Percentiles rank a stretch among this genome's conserved stretches.
phyloP scores from a whole-genome alignment of 106 monocot species.

The Allium sativum region DNA sequence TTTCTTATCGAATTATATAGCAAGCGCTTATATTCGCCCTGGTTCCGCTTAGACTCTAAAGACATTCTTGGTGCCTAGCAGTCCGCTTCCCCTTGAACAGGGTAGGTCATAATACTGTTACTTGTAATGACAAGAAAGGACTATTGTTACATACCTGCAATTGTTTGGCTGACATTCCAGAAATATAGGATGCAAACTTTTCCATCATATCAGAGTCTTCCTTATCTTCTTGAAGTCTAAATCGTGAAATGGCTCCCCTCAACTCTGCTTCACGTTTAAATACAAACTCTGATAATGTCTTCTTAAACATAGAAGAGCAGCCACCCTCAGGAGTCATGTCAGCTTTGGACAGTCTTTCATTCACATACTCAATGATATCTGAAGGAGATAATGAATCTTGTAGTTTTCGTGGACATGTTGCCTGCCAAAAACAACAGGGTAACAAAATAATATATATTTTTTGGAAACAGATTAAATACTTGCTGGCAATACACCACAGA shows the following conservation, averaged over 20 bases:
- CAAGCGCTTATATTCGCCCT: too few species aligned
- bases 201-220: constrained; percentile 29
- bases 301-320: constrained; percentile 57
- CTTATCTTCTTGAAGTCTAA: constrained; percentile 39
- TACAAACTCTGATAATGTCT: constrained; percentile 43
- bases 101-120: too few species aligned
- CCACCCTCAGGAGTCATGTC: constrained; percentile 53
- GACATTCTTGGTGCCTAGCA: too few species aligned
- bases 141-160: constrained; percentile 44
- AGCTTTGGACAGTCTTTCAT: constrained; percentile 38
- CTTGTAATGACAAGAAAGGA: neutral
- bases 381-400: constrained; percentile 37
- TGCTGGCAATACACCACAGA: neutral
- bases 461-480: neutral
- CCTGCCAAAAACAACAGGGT: constrained; percentile 24
- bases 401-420: constrained; percentile 61
- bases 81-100: too few species aligned
- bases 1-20: too few species aligned
- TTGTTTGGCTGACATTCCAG: constrained; percentile 76
- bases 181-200: constrained; percentile 45
- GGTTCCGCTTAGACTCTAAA: too few species aligned
- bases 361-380: constrained; percentile 34
- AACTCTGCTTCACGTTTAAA: constrained; percentile 22
- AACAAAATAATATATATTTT: too few species aligned
- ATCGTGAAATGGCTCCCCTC: constrained; percentile 35